Conservation (phyloP, 1,284 basidiomycete genomes). For the Gastroboletus turbinatus region DNA sequence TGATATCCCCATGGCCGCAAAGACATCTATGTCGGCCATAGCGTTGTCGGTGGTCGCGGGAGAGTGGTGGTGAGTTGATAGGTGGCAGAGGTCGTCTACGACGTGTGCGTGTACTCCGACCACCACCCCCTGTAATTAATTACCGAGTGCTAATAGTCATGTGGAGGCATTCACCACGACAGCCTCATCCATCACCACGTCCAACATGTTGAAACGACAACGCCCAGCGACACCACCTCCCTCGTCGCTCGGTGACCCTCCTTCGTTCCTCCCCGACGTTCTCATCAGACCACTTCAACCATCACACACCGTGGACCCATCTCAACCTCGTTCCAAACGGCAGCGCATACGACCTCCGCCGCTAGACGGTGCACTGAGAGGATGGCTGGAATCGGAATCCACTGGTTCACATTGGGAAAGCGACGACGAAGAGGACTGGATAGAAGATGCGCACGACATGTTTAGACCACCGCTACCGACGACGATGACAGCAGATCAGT, state of each 20-base stretch:
- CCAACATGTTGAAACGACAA: constrained; percentile 66
- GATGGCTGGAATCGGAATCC: constrained; percentile 37
- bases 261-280: constrained; percentile 30
- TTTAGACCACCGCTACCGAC: neutral
- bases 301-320: constrained; percentile 25
- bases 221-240: constrained; percentile 52
- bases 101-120: constrained; percentile 21
- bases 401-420: constrained; percentile 18
- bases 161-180: neutral
- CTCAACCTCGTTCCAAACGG: constrained; percentile 39
- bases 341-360: constrained; percentile 47
- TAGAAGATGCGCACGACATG: constrained; percentile 28
- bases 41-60: constrained; percentile 13
- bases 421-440: constrained; percentile 39
- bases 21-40: constrained; percentile 65
- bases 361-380: constrained; percentile 45
- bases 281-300: constrained; percentile 19
- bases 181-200: constrained; percentile 3
- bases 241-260: constrained; percentile 40
- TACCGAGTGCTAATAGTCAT: neutral
- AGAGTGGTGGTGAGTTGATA: neutral
- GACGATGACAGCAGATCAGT: constrained; percentile 34
- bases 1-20: constrained; percentile 78
- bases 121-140: constrained; percentile 10
- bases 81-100: constrained; percentile 23